phyloP scores from a whole-genome alignment of 331 rosid genomes.

The Acacia concinna region DNA sequence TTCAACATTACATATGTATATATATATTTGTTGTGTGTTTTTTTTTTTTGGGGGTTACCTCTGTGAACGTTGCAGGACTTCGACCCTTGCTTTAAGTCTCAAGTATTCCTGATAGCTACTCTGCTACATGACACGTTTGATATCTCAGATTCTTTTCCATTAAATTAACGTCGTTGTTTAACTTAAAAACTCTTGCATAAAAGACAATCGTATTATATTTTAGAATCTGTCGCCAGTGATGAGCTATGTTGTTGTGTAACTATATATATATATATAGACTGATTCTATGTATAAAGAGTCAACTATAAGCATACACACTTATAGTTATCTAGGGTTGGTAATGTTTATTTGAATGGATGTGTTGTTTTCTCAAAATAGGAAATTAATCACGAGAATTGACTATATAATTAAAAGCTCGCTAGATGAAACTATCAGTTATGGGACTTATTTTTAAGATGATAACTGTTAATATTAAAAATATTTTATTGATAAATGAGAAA shows the following conservation, averaged over 20 bases:
- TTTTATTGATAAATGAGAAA: neutral
- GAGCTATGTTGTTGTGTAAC: no score
- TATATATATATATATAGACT: neutral
- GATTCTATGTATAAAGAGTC: neutral
- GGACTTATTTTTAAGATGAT: neutral
- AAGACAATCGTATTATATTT: neutral
- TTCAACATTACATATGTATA: neutral
- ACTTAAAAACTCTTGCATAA: neutral
- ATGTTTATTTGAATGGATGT: neutral
- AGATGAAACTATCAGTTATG: neutral
- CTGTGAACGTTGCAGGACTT: constrained; percentile 56
- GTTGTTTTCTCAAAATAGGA: neutral
- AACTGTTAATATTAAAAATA: no score
- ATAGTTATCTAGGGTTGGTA: neutral
- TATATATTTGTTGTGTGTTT: no score
- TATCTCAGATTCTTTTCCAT: neutral
- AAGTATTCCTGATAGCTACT: constrained; percentile 50
- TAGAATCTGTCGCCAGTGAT: neutral
- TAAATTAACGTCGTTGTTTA: neutral
- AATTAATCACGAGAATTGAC: neutral
- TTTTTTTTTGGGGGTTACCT: no score
- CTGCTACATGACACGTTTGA: constrained; percentile 30
- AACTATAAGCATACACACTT: neutral
- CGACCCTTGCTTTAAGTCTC: constrained; percentile 57
- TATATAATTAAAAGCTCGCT: neutral